Conservation (phyloP, 805 yeast species). For the Cyberlindnera xishuangbannaensis region DNA sequence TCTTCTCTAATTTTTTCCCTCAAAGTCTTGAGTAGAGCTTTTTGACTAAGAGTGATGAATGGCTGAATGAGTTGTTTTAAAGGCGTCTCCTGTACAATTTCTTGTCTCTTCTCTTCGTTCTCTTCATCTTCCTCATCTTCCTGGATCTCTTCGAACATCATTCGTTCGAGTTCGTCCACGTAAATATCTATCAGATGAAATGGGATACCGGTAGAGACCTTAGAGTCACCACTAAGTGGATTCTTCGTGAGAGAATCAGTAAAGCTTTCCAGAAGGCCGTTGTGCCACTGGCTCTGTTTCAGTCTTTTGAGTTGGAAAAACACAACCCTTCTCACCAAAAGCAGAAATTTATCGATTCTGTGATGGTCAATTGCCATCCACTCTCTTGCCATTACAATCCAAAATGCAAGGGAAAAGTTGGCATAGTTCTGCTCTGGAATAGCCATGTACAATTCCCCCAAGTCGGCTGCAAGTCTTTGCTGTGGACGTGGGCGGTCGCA, state of each 20-base stretch:
- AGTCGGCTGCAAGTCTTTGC: slow-evolving; percentile 68
- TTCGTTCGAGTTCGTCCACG: slow-evolving; percentile 75
- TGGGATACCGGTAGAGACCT: slow-evolving; percentile 69
- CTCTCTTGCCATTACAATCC: slow-evolving; percentile 71
- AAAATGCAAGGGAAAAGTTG: slow-evolving; percentile 65
- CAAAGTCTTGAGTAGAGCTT: slow-evolving; percentile 55
- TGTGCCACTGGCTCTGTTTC: slow-evolving; percentile 48
- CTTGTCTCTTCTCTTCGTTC: slow-evolving; percentile 31
- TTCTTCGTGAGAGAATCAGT: slow-evolving; percentile 34
- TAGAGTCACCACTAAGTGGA: slow-evolving; percentile 53
- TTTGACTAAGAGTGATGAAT: slow-evolving; percentile 44
- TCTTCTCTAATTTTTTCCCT: slow-evolving; percentile 62
- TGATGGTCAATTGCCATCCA: slow-evolving; percentile 80
- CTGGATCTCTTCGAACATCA: slow-evolving; percentile 46
- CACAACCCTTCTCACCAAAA: slow-evolving; percentile 73
- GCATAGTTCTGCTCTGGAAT: slow-evolving; percentile 39
- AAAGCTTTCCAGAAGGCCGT: slow-evolving; percentile 39
- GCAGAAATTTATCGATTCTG: slow-evolving; percentile 82
- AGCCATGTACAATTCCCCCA: slow-evolving; percentile 52
- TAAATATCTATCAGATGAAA: slow-evolving; percentile 81
- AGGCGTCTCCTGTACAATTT: slow-evolving; percentile 43
- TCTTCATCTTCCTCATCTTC: slow-evolving; percentile 37
- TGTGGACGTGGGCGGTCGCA: slow-evolving; percentile 92
- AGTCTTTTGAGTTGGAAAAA: slow-evolving; percentile 59
- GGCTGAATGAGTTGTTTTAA: slow-evolving; percentile 52